Base-by-base conservation (phyloP, 2,329 filamentous ascomycete species). In the Penicillium sp. region DNA sequence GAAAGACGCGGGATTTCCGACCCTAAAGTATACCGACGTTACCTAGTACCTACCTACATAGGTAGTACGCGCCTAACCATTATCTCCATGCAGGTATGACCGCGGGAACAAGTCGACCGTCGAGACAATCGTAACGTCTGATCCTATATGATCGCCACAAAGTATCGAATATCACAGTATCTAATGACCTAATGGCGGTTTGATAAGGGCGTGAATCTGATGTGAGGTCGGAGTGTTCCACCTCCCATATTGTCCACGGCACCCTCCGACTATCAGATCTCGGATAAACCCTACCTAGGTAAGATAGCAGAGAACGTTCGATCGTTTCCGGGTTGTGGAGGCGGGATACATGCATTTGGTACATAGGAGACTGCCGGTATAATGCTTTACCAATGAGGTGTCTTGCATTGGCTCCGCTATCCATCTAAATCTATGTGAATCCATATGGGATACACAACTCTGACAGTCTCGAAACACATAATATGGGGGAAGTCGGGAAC, bases 201-300 rank as follows among this genome's bases (percentile, higher is more conserved):
- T 57, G 55, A 57, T 57, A 57, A 52, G 47, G 17, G 43, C 6
- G 27, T 33, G 25, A 46, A 38, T 6, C 31, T 23, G n/a, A 17
- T 12, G 0, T 31, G 25, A 38, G 21, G 21, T 48, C 55, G 55
- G 55, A 47, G 55, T 48, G 43, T 57, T 41, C 55, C 55, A 56
- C 46, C 46, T 55, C 19, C 5, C 12, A 2, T 45, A 43, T 15
- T 50, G 9, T 29, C 2, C 13, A 57, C 55, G 55, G 55, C 55
- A 35, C 35, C 8, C 55, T 57, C 55, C 55, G 55, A 46, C 37
- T 50, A 29, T 27, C 41, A 46, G 27, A 54, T 54, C 35, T 42
- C 13, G 43, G 55, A 57, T 57, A 57, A 54, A 57, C 21, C 27
- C 15, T 27, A 4, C 23, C 23, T 23, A 23, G 23, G 23, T 23